These are phyloP conservation scores for Ophiosphaerella korrae DNA, from an alignment of 2,329 filamentous ascomycete species.

Conservation along the genomic window DNA sequence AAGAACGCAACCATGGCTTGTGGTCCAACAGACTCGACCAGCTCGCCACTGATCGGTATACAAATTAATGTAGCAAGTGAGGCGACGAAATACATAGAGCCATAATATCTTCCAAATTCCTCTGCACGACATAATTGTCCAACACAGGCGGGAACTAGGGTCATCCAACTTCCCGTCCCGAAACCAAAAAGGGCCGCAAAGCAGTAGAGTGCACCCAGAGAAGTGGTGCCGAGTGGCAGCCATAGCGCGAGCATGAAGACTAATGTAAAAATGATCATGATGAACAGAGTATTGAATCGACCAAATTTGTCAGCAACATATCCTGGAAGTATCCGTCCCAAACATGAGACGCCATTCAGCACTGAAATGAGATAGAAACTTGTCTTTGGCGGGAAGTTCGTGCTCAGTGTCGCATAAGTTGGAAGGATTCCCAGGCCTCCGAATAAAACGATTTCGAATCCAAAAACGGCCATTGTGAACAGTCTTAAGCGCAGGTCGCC, in stretches of 20 bases:
- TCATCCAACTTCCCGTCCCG: conserved; percentile 54
- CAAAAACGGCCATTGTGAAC: conserved; percentile 44
- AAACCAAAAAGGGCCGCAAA: conserved; percentile 54
- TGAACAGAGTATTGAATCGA: conserved; percentile 48
- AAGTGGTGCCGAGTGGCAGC: conserved; percentile 40
- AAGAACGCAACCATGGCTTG: conserved; percentile 43
- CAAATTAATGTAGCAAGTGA: conserved; percentile 44
- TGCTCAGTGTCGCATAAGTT: conserved; percentile 49
- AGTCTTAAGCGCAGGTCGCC: conserved; percentile 40
- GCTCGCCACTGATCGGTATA: conserved; percentile 44
- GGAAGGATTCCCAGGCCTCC: conserved; percentile 45
- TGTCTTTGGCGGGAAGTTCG: conserved; percentile 38
- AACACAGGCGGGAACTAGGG: conserved; percentile 53
- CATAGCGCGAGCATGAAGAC: conserved; percentile 45
- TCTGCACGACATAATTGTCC: conserved; percentile 54
- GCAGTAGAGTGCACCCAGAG: conserved; percentile 44
- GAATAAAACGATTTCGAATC: conserved; percentile 49
- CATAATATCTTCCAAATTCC: conserved; percentile 58
- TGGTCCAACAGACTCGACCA: conserved; percentile 41
- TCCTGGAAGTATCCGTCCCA: conserved; percentile 49
- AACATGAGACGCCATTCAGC: conserved; percentile 48
- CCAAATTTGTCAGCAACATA: conserved; percentile 49
- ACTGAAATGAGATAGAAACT: conserved; percentile 47
- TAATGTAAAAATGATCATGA: conserved; percentile 42
- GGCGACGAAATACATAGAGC: conserved; percentile 51